These are phyloP conservation scores for Lepidopterella palustris DNA, from an alignment of 495 filamentous ascomycete genomes.

Conservation along the genomic window DNA sequence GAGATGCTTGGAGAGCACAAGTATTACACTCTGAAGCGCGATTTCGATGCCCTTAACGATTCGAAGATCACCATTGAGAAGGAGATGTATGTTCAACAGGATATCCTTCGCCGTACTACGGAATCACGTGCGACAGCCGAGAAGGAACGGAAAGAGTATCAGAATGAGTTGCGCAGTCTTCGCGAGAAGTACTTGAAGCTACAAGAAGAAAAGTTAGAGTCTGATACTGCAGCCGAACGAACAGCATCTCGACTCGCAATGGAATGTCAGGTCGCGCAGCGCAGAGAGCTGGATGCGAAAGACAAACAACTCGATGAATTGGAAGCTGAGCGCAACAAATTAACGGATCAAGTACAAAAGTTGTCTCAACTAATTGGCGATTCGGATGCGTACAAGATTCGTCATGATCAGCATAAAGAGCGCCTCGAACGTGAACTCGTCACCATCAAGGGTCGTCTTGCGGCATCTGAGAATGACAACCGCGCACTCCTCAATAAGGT, in stretches of 20 bases:
- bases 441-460: conserved; percentile 81
- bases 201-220: conserved; percentile 76
- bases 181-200: conserved; percentile 74
- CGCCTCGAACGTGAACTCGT: conserved; percentile 87
- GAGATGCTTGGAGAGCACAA: conserved; percentile 89
- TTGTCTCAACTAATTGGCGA: conserved; percentile 78
- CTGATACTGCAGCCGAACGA: conserved; percentile 74
- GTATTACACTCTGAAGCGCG: conserved; percentile 68
- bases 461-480: conserved; percentile 95
- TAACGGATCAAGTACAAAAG: conserved; percentile 70
- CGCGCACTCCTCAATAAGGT: conserved; percentile 91
- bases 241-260: conserved; percentile 69
- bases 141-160: conserved; percentile 80
- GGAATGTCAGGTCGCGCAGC: conserved; percentile 72
- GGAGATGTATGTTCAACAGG: conserved; percentile 96
- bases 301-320: conserved; percentile 63
- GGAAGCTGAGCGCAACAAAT: conserved; percentile 65
- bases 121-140: conserved; percentile 74
- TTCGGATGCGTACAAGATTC: conserved; percentile 77
- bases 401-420: conserved; percentile 89
- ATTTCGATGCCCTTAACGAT: conserved; percentile 83
- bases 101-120: conserved; percentile 79
- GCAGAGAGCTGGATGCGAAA: conserved; percentile 70
- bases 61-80: conserved; percentile 97
- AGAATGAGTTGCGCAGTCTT: conserved; percentile 74